Base-by-base conservation (phyloP, 805 yeast species). In the Wickerhamomyces canadensis region DNA sequence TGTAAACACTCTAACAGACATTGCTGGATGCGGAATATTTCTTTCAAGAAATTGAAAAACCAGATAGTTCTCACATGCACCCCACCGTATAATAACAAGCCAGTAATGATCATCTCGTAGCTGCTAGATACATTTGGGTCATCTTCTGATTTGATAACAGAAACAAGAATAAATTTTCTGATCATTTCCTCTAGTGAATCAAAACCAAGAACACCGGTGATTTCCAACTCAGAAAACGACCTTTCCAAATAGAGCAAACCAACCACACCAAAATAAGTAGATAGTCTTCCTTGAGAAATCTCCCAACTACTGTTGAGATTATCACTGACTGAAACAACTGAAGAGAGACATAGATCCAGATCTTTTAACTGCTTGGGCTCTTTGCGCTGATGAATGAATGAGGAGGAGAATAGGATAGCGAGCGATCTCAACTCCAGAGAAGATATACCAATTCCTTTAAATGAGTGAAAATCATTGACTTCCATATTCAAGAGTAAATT, bases 31-130 rank as follows among this genome's bases (percentile, higher is more conserved):
- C 23, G 18, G 19, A 42, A 62, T 34, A 56, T 62, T 35, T 59
- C 53, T 27, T 58, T 56, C 27, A 71, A 44, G 14, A 57, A 52
- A 36, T 57, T 58, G 44, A 73, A 70, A 30, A 70, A 62, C 67
- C 70, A 64, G 15, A 74, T 43, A 3, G 64, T 51, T 31, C 60
- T 64, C 9, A 70, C 19, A 40, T 68, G 71, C 19, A 65, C 49
- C 1, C 70, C 72, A 13, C 78, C 78, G 39, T 59, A 62, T 31
- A 72, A 43, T 7, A 69, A 27, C 8, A 72, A 41, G 0, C 70
- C 71, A 60, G 69, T 64, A 1, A 71, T 36, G 1, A 74, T 57
- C 22, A 62, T 57, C 30, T 67, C 64, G 34, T 65, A 61, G 5
- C 70, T 45, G 3, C 36, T 29, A 4, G 59, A 35, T 3, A 59